Base-by-base conservation (phyloP, 805 yeast species). In the Tetrapisispora phaffii region DNA sequence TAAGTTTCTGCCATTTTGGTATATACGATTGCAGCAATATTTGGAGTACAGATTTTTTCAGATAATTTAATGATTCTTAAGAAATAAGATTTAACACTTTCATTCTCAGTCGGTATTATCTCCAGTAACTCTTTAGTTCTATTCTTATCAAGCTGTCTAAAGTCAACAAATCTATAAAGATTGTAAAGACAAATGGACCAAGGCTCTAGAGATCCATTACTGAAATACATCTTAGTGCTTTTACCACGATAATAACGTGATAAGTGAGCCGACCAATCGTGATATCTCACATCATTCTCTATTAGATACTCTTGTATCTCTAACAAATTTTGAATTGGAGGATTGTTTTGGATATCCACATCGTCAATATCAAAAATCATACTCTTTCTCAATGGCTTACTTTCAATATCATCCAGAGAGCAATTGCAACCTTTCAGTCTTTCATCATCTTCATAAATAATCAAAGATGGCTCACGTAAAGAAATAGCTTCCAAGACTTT, bases 161-260 rank as follows among this genome's bases (percentile, higher is more conserved):
- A 38, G 13, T 38, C 41, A 24, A 38, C 41, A 38, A 10, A 38
- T 26, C 33, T 38, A 24, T 38, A 38, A 7, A 38, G 19, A 19
- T 26, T 26, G 19, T 38, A 38, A 12, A 38, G 28, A 13, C 23
- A 24, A 13, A 7, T 17, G 16, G n/a, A 24, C 41, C 41, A 38
- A 17, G 20, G n/a, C 16, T 16, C 41, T 17, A 38, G 17, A 2
- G 9, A 19, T 6, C 16, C 39, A n/a, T 13, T 26, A 12, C 10
- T 24, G 4, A 38, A 16, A 17, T 26, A 38, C 15, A 28, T 7
- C 4, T 28, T 38, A 21, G n/a, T 19, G 9, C 23, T 19, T 4
- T 24, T 9, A 4, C 41, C 41, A 17, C 31, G 21, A 38, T 28
- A 38, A 28, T 26, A 28, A 12, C 24, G 24, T 9, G 41, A 26